Evolutionary conservation across 1,284 basidiomycete species (phyloP).

Genomic region (Amylostereum areolatum): DNA sequence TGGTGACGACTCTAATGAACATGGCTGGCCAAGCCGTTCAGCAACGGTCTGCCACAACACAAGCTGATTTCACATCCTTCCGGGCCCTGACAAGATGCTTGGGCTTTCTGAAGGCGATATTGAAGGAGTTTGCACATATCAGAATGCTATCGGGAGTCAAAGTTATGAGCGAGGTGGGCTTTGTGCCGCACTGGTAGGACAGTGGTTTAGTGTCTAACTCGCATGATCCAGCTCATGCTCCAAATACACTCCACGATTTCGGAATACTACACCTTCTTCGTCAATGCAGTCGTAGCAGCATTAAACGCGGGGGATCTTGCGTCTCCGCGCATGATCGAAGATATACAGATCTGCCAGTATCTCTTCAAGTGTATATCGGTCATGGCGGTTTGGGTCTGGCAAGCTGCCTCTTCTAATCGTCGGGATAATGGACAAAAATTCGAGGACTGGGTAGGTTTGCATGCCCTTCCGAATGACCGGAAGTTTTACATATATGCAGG

Average conservation of each 20-base stretch:
- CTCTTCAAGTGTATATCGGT: conserved; percentile 66
- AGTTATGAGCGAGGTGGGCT: conserved; percentile 52
- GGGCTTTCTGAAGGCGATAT: conserved; percentile 52
- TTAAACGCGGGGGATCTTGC: conserved; percentile 27
- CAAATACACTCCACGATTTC: conserved; percentile 47
- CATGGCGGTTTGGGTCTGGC: conserved; percentile 66
- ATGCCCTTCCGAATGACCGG: conserved; percentile 10
- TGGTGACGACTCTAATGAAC: conserved; percentile 52
- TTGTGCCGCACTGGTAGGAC: not conserved
- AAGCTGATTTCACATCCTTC: not conserved
- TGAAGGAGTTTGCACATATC: conserved; percentile 62
- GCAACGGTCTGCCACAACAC: conserved; percentile 27
- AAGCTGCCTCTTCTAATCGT: conserved; percentile 13
- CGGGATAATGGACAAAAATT: not conserved
- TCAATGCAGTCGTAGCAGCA: conserved; percentile 33
- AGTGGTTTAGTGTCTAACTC: not conserved
- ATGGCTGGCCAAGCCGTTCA: too few relatives aligned
- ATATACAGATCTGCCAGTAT: conserved; percentile 58
- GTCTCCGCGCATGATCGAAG: conserved; percentile 36
- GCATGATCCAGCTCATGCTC: conserved; percentile 42
- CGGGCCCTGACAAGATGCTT: conserved; percentile 37
- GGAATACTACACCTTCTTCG: conserved; percentile 52
- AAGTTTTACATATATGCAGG: conserved; percentile 28
- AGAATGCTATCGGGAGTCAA: conserved; percentile 64
- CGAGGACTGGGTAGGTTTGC: conserved; percentile 28